Conservation (phyloP, 148 eudicot genomes). For the Beta vulgaris region DNA sequence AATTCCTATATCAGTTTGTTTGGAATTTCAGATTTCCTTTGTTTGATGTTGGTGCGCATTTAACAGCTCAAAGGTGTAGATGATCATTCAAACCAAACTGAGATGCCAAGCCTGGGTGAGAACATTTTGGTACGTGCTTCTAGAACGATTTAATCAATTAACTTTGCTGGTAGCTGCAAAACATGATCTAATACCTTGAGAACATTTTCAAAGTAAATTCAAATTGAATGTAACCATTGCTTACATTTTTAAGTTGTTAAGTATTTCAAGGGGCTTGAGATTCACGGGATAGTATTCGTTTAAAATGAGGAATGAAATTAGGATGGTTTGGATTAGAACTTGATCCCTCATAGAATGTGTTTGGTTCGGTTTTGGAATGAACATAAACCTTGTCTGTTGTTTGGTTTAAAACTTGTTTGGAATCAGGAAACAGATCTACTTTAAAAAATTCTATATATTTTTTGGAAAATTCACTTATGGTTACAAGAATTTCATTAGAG, state of each 20-base stretch:
- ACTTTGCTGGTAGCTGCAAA: not conserved
- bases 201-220: not conserved
- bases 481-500: too few relatives aligned
- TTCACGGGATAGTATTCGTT: too few relatives aligned
- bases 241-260: not conserved
- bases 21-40: constrained; percentile 9
- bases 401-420: too few relatives aligned
- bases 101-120: constrained; percentile 29
- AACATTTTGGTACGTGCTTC: constrained; percentile 25
- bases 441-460: too few relatives aligned
- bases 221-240: not conserved
- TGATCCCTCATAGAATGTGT: too few relatives aligned
- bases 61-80: constrained; percentile 53
- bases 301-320: too few relatives aligned
- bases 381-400: too few relatives aligned
- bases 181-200: not conserved
- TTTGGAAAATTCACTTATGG: too few relatives aligned
- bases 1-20: not conserved
- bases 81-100: constrained; percentile 38
- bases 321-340: too few relatives aligned
- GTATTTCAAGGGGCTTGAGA: too few relatives aligned
- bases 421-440: too few relatives aligned
- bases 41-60: constrained; percentile 22
- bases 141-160: not conserved
- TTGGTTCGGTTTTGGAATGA: too few relatives aligned